Base-by-base conservation (phyloP, 2,329 filamentous ascomycete genomes). In the Fusarium anthophilum region DNA sequence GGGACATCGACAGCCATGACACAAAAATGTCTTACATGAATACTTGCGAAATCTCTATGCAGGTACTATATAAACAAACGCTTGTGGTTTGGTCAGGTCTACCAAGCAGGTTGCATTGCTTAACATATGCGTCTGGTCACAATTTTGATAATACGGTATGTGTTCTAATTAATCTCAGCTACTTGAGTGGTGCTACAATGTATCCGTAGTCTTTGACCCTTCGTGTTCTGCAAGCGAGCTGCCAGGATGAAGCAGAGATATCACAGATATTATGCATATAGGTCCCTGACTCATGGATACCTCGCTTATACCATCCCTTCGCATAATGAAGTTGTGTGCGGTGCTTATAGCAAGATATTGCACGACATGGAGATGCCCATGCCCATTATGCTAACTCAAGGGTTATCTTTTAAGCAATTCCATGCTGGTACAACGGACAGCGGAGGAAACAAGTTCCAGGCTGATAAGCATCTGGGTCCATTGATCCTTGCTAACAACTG, bases 401-500 rank as follows among this genome's bases (percentile, higher is more conserved):
- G 37, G 60, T 64, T 30, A 37, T 48, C 47, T 66, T 58, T 28
- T 32, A 59, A 63, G 28, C 44, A 38, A 32, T 55, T 53, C 59
- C 59, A 54, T 57, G 53, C 41, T 28, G 51, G 58, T 43, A 38
- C 44, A 69, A 57, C 39, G 63, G 72, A 72, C 63, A 69, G 51
- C 56, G 63, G 41, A 44, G 58, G 50, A 67, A 72, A 51, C 68
- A 63, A 69, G 65, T 72, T 32, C 39, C 54, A 57, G 56, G 44
- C 35, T 65, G 71, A 65, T 68, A 54, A 56, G 51, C 55, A 61
- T 32, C 47, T 56, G 44, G 71, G 54, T 43, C 53, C 35, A 54
- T 43, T 28, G 39, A 58, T 30, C 67, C 67, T 74, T 72, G 50
- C 43, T 45, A 47, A 28, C 13, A 41, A 59, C 30, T 55, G 22